Evolutionary conservation across 345 rosid species (phyloP), one percentile per base, ranked within the genome.

Genomic region (Brassica nigra): DNA sequence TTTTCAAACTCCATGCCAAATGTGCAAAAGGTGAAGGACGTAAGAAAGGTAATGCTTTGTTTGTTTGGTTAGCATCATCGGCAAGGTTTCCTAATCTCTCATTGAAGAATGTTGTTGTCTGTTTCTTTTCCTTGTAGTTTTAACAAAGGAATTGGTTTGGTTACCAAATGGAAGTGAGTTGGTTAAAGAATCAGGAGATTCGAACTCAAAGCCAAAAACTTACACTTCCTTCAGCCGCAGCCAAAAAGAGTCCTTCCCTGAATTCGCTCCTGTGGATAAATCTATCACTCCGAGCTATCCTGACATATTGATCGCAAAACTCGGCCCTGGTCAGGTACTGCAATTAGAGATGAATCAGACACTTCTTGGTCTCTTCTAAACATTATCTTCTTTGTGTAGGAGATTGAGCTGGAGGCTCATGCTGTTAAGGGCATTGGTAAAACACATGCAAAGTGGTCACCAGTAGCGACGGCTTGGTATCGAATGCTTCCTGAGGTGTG

Each of bases 381-480:
- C 27, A 23, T 23, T 73, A 14, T 16, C 29, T 73, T 3, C 20
- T 39, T 78, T 58, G 37, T 29, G 77, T 79, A 95, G 99, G 98
- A 95, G 89, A 93, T 95, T 30, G 98, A 95, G 72, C 85, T 95
- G 6, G 99, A 95, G 83, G 99, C 92, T 47, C 98, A 95, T 83
- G 98, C 98, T 2, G 91, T 93, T 59, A 95, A 95, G 76, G 99
- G 99, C 30, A 70, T 88, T 23, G 97, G 99, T 47, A 92, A 88
- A 88, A 90, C 94, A 52, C 99, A 93, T 82, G 97, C 98, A 27
- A 93, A 93, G 68, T 93, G 99, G 99, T 95, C 97, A n/a, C 97
- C 98, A 10, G 99, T 95, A 31, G 99, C 87, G 33, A 91, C 98
- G 57, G 88, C 96, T 74, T 95, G 97, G 98, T 95, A 93, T 78